A percentile compares a stretch with the other conserved stretches of the same genome.
Evolutionary conservation across 208 protist species (phyloP).

Genomic region (Wallacemonas sp.): DNA sequence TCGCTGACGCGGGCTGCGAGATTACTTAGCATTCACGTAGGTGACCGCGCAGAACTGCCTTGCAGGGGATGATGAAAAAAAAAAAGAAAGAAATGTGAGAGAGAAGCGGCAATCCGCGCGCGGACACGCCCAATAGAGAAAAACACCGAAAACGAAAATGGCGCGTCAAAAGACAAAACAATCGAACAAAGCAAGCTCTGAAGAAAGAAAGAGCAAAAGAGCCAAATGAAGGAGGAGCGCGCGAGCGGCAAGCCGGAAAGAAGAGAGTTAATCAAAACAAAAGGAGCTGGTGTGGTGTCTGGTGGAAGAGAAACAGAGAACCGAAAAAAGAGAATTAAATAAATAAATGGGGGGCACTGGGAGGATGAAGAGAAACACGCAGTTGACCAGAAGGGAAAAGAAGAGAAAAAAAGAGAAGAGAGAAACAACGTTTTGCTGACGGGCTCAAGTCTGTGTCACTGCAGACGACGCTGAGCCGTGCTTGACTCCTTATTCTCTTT

Average conservation of each 20-base stretch:
- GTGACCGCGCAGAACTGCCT: background rate
- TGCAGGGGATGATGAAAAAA: background rate
- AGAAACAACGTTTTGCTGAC: background rate
- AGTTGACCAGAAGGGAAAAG: background rate
- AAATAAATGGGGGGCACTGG: too few species aligned
- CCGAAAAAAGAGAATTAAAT: background rate
- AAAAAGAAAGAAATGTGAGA: background rate
- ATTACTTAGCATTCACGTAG: constrained; percentile 15
- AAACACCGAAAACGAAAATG: too few species aligned
- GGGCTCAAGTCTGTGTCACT: too few species aligned
- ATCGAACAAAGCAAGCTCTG: too few species aligned
- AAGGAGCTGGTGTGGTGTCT: background rate
- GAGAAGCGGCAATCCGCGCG: background rate
- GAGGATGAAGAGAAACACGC: background rate
- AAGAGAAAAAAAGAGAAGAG: constrained; percentile 4
- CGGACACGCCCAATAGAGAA: background rate
- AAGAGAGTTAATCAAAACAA: constrained; percentile 5
- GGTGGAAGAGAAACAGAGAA: background rate
- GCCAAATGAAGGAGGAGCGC: too few species aligned
- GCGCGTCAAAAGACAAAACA: too few species aligned
- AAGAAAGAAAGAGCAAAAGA: background rate
- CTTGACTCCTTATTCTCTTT: background rate
- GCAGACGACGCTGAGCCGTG: background rate
- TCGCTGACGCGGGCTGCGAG: constrained; percentile 26
- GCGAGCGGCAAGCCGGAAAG: background rate